phyloP scores from a whole-genome alignment of 106 monocot genomes.

The Dendrobium catenatum region DNA sequence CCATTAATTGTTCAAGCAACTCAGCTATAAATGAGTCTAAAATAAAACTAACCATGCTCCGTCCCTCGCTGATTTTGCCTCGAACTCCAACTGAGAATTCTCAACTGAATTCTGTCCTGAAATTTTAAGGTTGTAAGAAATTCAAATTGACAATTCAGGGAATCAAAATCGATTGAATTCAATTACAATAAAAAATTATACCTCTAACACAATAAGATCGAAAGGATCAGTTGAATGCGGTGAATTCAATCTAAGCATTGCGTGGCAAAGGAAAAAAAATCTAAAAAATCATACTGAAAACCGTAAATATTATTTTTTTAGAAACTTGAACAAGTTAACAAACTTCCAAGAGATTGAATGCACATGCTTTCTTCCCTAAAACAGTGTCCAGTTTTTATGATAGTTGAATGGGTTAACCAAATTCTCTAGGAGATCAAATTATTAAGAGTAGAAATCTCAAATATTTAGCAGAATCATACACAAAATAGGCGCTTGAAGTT shows the following conservation, averaged over 20 bases:
- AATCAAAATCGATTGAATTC: not conserved
- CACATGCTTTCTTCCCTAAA: not conserved
- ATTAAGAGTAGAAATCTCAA: not conserved
- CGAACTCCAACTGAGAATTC: not conserved
- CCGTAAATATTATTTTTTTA: not conserved
- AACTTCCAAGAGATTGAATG: not conserved
- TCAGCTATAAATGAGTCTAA: not conserved
- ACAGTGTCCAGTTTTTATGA: not conserved
- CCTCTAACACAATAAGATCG: not conserved
- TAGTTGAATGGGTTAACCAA: not conserved
- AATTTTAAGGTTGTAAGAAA: not conserved
- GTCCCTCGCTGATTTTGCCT: slow-evolving; percentile 1
- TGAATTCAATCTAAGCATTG: not conserved
- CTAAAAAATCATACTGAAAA: not conserved
- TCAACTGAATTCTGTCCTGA: not conserved
- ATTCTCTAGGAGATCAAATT: not conserved
- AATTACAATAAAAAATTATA: not conserved
- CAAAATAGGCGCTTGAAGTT: not conserved
- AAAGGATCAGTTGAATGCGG: not conserved
- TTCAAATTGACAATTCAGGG: not conserved
- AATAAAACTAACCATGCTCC: not conserved
- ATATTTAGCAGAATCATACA: not conserved
- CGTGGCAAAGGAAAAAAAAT: not conserved
- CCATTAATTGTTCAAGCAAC: too few species aligned
- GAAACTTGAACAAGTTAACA: not conserved